phyloP scores from a whole-genome alignment of 805 yeast species.

The Huiozyma sinensis region DNA sequence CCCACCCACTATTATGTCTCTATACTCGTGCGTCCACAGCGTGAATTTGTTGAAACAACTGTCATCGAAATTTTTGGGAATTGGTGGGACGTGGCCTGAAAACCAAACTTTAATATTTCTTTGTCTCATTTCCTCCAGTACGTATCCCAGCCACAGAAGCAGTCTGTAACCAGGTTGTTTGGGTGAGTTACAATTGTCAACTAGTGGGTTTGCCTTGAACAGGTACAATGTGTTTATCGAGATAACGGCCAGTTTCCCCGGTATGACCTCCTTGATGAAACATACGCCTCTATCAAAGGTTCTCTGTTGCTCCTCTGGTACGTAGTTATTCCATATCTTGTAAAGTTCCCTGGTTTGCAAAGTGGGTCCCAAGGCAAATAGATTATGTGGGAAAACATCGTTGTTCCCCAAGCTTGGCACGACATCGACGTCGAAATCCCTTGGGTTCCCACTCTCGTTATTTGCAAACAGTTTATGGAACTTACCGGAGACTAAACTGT shows the following conservation, averaged over 20 bases:
- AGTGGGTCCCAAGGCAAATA: slow-evolving; percentile 83
- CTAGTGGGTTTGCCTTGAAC: slow-evolving; percentile 69
- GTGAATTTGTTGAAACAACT: slow-evolving; percentile 66
- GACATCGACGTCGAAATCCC: slow-evolving; percentile 37
- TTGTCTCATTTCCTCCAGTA: slow-evolving; percentile 59
- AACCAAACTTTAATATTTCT: slow-evolving; percentile 80
- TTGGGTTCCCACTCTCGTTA: slow-evolving; percentile 33
- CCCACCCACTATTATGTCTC: slow-evolving; percentile 77
- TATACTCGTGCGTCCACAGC: slow-evolving; percentile 73
- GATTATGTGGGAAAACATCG: slow-evolving; percentile 82
- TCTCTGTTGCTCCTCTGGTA: slow-evolving; percentile 71
- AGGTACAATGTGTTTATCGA: slow-evolving; percentile 71
- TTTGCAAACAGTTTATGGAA: slow-evolving; percentile 46
- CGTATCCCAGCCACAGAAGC: slow-evolving; percentile 67
- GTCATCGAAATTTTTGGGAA: slow-evolving; percentile 62
- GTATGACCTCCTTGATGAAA: slow-evolving; percentile 67
- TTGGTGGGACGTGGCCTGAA: slow-evolving; percentile 83
- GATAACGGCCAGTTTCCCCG: slow-evolving; percentile 63
- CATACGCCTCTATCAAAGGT: slow-evolving; percentile 67
- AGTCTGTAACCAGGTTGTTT: slow-evolving; percentile 74
- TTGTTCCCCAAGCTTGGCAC: slow-evolving; percentile 77
- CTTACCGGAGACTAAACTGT: slow-evolving; percentile 42
- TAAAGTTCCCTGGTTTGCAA: slow-evolving; percentile 69
- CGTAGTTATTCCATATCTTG: slow-evolving; percentile 59
- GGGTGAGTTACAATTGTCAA: slow-evolving; percentile 62